Base-by-base conservation (phyloP, 106 monocot genomes). In the Acorus calamus region DNA sequence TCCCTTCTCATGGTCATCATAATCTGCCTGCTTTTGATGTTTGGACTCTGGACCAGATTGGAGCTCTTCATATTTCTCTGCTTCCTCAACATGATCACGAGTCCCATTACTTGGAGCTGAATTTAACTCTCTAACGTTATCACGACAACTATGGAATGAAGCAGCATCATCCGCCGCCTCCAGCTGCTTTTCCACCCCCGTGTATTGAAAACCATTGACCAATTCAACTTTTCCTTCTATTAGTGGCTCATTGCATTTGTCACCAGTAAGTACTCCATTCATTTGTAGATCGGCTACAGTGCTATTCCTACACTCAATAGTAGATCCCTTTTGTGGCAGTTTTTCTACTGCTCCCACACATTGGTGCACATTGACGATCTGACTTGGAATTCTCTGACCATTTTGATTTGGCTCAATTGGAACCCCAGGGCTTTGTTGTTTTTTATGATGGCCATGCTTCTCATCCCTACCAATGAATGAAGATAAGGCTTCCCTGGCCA, bases 401-500 rank as follows among this genome's bases (percentile, higher is more conserved):
- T 28, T 28, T n/a, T 43, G 62, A 41, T 5, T 56, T 8, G 14
- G 5, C 14, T 53, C 9, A 41, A 2, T 50, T 8, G 12, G 6
- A 60, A 11, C 11, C 42, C 12, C 49, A 52, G 56, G 50, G 52
- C 51, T 50, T 54, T 6, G 4, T 46, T 2, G 49, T 52, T 60
- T 48, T 52, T 54, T 66, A 48, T 6, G 54, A 46, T 11, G 14
- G 2, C 57, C 57, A 59, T 42, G 4, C 42, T 11, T 12, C 11
- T 44, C 11, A 58, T 71, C 64, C 62, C 46, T 67, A 47, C 63
- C 65, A 52, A 68, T 52, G 55, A 81, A 82, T 48, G 53, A 55
- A 50, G 74, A 82, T 10, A 82, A 52, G 41, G 50, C 66, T 69
- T 72, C 66, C 64, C 64, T 67, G 59, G 69, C 68, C 11, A 49